Base-by-base conservation (phyloP, 75 land plant genomes). In the Pinus taeda region DNA sequence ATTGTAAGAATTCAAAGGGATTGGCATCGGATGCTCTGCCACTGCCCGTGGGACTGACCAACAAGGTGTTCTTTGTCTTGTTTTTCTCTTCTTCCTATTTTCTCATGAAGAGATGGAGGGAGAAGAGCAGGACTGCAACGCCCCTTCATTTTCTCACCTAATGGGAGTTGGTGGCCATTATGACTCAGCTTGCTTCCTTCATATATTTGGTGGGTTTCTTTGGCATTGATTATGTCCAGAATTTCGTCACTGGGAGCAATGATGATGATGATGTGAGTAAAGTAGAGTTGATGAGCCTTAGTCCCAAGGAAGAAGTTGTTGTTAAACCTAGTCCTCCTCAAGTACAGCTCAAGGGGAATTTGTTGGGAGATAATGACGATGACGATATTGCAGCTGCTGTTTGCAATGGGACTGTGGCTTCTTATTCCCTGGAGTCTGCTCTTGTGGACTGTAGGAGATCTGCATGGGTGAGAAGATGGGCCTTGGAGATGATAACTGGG, bases 141-240 rank as follows among this genome's bases (percentile, higher is more conserved):
- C 97, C 95, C 17, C 85, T 96, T 53, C 94, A 92, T 76, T 75
- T 87, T 74, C 61, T 94, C 65, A 80, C 71, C 71, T 57, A 88
- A 29, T 80, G 81, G 14, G 97, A 92, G 83, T 82, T 91, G 36
- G 65, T 78, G 30, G 89, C 89, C 76, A 57, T 94, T 49, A 4
- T 96, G n/a, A 76, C 85, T 39, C 80, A 91, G 71, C 39, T 93
- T 60, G 83, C 90, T 9, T 96, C 98, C 74, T 81, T 85, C 71
- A 86, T 92, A 56, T 96, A 96, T 76, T 85, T 96, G 73, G 60
- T 92, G 20, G 93, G 91, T 15, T 96, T 94, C 83, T 92, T 92
- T 75, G 97, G 94, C 72, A 87, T 96, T 71, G 88, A 82, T 29
- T 90, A 91, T 76, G 90, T 90, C 30, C 97, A 94, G 71, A 74